Base-by-base conservation (phyloP, 2,329 filamentous ascomycete species). In the Apiospora sp. region DNA sequence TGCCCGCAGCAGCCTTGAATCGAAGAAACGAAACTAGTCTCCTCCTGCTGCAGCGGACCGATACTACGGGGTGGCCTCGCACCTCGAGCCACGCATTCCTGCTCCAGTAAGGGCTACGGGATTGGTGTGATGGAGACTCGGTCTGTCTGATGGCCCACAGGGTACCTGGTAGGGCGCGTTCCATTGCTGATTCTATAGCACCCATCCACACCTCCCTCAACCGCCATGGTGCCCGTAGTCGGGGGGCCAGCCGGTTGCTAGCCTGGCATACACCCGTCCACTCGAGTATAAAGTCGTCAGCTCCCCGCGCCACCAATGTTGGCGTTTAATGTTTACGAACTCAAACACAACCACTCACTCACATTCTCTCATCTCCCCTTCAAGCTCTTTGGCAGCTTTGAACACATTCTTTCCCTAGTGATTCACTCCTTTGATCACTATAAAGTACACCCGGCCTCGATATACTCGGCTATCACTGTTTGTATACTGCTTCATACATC, bases 351-450 rank as follows among this genome's bases (percentile, higher is more conserved):
- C 68, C 74, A 73, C 73, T 72, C 72, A 77, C 76, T 72, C 72
- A 77, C 76, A 72, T 75, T 64, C 75, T 73, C 70, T 77, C 58
- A 64, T 41, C 34, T 24, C 8, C 74, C 74, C 71, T 77, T 78
- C 68, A 71, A 71, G 74, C 75, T 77, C 72, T 72, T 74, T 54
- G 75, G 44, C 77, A 75, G 76, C 76, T 77, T 75, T 54, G 70
- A 72, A n/a, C 30, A 77, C 76, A 71, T 77, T 79, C 75, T 72
- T 76, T 78, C 73, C 61, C 68, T 74, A 44, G 75, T 77, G 76
- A 77, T 76, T 78, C 79, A 79, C 72, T 80, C 79, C 67, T 80
- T 80, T 80, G 71, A 76, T 75, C 73, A 75, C 69, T 48, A 75
- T 72, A 71, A 41, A 41, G 37, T 75, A 73, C 54, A 41, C 30